Evolutionary conservation across 371 early-diverging fungal genomes (phyloP).

Genomic region (Haplosporangium sp.): DNA sequence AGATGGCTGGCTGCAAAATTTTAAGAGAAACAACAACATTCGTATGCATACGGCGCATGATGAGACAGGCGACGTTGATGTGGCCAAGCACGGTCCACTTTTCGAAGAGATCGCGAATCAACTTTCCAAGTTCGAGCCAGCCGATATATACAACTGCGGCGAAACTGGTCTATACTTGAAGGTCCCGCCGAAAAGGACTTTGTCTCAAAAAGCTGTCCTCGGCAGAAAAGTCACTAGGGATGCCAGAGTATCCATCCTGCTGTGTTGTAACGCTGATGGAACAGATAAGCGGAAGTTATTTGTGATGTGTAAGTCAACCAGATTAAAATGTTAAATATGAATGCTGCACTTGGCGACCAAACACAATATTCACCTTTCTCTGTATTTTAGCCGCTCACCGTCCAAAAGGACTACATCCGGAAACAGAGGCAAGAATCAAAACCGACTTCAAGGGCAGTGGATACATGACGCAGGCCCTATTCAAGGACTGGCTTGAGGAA

Average conservation of each 20-base stretch:
- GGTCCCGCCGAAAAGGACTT: background rate
- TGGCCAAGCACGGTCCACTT: background rate
- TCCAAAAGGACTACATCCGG: background rate
- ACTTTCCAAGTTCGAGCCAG: background rate
- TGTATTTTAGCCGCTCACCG: background rate
- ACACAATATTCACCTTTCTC: too few species aligned
- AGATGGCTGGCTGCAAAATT: background rate
- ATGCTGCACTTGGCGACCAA: too few species aligned
- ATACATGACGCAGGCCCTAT: background rate
- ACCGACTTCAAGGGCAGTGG: background rate
- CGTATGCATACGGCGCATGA: slow-evolving; percentile 4
- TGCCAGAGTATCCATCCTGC: slow-evolving; percentile 7
- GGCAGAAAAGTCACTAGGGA: background rate
- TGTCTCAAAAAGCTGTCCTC: background rate
- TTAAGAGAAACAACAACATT: background rate
- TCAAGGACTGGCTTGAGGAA: slow-evolving; percentile 4
- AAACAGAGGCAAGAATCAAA: too few species aligned
- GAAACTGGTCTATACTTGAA: slow-evolving; percentile 9
- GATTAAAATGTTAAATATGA: too few species aligned
- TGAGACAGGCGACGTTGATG: slow-evolving; percentile 1
- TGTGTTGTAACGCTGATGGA: slow-evolving; percentile 6
- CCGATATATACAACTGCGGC: slow-evolving; percentile 10
- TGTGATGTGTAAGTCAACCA: slow-evolving; percentile 6
- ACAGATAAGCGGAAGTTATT: slow-evolving; percentile 2
- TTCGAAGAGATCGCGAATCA: background rate